A percentile compares a stretch with the other conserved stretches of the same genome.
These are phyloP conservation scores for Amauroascus verrucosus DNA, from an alignment of 2,329 filamentous ascomycete species.

Conservation along the genomic window DNA sequence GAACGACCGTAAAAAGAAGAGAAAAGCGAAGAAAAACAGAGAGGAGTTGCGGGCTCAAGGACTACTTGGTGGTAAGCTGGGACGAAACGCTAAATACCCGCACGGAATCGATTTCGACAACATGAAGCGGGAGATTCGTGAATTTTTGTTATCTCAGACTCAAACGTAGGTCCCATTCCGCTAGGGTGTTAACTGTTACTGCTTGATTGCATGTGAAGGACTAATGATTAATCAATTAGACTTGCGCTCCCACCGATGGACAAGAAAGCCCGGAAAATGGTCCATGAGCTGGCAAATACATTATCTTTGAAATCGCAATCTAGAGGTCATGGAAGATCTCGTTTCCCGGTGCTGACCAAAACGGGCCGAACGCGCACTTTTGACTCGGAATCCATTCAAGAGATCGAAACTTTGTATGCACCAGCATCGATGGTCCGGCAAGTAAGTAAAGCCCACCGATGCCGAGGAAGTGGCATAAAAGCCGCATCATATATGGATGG, in stretches of 20 bases:
- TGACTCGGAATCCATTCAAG: constrained; percentile 44
- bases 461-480: constrained; percentile 24
- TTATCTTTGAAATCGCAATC: constrained; percentile 80
- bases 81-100: constrained; percentile 57
- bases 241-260: constrained; percentile 75
- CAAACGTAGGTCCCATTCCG: constrained; percentile 55
- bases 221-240: constrained; percentile 34
- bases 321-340: constrained; percentile 58
- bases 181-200: too few species aligned
- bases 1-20: constrained; percentile 62
- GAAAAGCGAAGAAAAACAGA: constrained; percentile 57
- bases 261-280: constrained; percentile 60
- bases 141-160: constrained; percentile 56
- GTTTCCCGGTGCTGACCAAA: constrained; percentile 69
- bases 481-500: constrained; percentile 63
- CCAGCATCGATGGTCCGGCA: constrained; percentile 18
- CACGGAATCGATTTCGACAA: constrained; percentile 61
- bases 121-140: constrained; percentile 60
- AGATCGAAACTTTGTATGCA: constrained; percentile 34
- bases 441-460: neutral
- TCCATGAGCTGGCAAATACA: constrained; percentile 67
- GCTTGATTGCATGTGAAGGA: neutral
- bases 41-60: constrained; percentile 58
- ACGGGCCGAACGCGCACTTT: constrained; percentile 56
- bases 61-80: constrained; percentile 48